Percentiles rank a stretch among this genome's conserved stretches.
phyloP scores from a whole-genome alignment of 331 rosid species.

The Erythrophleum ivorense region DNA sequence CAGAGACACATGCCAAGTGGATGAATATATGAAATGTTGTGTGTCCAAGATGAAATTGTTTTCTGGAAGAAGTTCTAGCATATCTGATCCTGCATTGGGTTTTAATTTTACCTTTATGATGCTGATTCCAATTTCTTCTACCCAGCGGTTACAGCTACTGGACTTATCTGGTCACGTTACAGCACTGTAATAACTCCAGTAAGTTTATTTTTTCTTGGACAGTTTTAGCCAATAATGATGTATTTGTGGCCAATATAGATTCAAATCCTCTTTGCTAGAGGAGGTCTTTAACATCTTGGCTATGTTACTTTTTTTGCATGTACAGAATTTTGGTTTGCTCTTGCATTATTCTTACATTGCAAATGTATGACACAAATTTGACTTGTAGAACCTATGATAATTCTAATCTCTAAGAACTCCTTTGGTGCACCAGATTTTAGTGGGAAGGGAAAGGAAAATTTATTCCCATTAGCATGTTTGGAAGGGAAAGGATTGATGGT shows the following conservation, averaged over 20 bases:
- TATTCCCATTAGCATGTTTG: not conserved
- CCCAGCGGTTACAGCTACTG: slow-evolving; percentile 66
- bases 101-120: not conserved
- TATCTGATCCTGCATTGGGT: slow-evolving; percentile 10
- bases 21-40: slow-evolving; percentile 26
- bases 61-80: slow-evolving; percentile 22
- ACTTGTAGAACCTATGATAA: slow-evolving; percentile 15
- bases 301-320: slow-evolving; percentile 8
- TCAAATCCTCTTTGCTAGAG: slow-evolving; percentile 12
- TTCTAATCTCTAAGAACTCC: not conserved
- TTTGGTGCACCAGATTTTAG: not conserved
- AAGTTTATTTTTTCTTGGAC: slow-evolving; percentile 39
- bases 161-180: slow-evolving; percentile 68
- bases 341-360: slow-evolving; percentile 25
- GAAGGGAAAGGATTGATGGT: too few relatives aligned
- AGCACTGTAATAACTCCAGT: slow-evolving; percentile 67
- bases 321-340: slow-evolving; percentile 13
- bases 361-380: slow-evolving; percentile 10
- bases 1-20: not conserved
- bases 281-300: slow-evolving; percentile 1
- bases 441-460: not conserved
- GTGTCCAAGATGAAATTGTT: slow-evolving; percentile 9
- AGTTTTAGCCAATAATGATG: slow-evolving; percentile 20
- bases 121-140: slow-evolving; percentile 31
- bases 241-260: slow-evolving; percentile 8